These are phyloP conservation scores for Aspergillus sclerotialis DNA, from an alignment of 2,329 filamentous ascomycete genomes.

Conservation along the genomic window DNA sequence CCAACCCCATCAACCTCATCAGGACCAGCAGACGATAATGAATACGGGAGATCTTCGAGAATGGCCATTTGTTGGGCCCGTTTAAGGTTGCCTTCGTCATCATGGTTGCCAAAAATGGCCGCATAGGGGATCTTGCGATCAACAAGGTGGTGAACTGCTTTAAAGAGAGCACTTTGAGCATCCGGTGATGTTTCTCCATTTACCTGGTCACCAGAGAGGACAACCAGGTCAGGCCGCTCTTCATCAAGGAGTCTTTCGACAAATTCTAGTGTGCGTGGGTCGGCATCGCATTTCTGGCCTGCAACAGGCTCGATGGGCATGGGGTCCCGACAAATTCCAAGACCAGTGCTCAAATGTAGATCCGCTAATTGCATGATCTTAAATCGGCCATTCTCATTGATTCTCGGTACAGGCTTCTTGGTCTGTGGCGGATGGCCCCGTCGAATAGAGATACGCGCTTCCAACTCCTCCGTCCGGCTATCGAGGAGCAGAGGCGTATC, in stretches of 20 bases:
- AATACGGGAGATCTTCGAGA: constrained; percentile 80
- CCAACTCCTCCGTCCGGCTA: constrained; percentile 51
- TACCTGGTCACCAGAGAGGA: constrained; percentile 88
- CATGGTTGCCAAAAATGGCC: constrained; percentile 94
- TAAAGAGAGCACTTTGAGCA: constrained; percentile 88
- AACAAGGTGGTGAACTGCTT: constrained; percentile 77
- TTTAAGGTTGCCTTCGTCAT: constrained; percentile 79
- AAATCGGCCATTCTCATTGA: constrained; percentile 85
- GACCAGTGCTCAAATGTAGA: constrained; percentile 83
- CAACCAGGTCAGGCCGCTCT: constrained; percentile 86
- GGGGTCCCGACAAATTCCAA: constrained; percentile 80
- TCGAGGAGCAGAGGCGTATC: constrained; percentile 68
- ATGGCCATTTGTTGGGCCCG: constrained; percentile 76
- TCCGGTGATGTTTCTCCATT: constrained; percentile 91
- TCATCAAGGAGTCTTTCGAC: constrained; percentile 76
- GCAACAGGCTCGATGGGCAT: constrained; percentile 65
- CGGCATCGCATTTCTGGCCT: constrained; percentile 73
- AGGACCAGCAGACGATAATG: constrained; percentile 76
- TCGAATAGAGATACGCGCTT: constrained; percentile 70
- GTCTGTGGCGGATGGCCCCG: constrained; percentile 60
- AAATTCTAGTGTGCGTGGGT: constrained; percentile 86
- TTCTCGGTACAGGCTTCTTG: constrained; percentile 65
- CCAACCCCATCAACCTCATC: constrained; percentile 81
- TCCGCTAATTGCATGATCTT: constrained; percentile 98
- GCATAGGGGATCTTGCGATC: constrained; percentile 87